Percentiles rank a stretch among this genome's conserved stretches.
phyloP scores from a whole-genome alignment of 768 basidiomycete species.

The Mycena galericulata region DNA sequence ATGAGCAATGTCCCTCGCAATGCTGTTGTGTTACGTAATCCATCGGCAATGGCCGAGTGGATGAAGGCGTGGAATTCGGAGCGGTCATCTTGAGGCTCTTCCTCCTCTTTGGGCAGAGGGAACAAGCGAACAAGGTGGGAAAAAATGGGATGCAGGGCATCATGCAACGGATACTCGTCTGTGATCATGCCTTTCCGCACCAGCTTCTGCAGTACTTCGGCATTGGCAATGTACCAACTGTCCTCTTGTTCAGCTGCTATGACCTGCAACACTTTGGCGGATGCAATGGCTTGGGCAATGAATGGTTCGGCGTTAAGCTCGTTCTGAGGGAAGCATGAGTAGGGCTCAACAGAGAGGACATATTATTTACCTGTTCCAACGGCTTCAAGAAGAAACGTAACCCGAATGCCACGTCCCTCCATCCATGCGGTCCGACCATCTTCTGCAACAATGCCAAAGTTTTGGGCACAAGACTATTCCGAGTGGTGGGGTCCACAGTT shows the following conservation, averaged over 20 bases:
- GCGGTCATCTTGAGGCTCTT: slow-evolving; percentile 78
- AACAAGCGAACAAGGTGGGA: slow-evolving; percentile 82
- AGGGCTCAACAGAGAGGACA: slow-evolving; percentile 8
- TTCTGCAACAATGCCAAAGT: slow-evolving; percentile 76
- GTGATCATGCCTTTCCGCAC: slow-evolving; percentile 88
- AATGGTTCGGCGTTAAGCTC: slow-evolving; percentile 77
- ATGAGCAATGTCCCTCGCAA: slow-evolving; percentile 87
- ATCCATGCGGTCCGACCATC: slow-evolving; percentile 86
- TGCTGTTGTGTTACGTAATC: slow-evolving; percentile 76
- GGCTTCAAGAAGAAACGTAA: slow-evolving; percentile 89
- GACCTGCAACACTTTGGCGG: slow-evolving; percentile 90
- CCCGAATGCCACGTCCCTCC: slow-evolving; percentile 93
- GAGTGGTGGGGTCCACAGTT: slow-evolving; percentile 65
- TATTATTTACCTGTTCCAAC: slow-evolving; percentile 75
- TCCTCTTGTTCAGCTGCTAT: slow-evolving; percentile 87
- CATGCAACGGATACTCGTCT: slow-evolving; percentile 84
- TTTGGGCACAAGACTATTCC: slow-evolving; percentile 66
- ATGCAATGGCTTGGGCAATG: slow-evolving; percentile 78
- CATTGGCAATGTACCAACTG: slow-evolving; percentile 82
- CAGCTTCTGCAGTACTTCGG: slow-evolving; percentile 79
- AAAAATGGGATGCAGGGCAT: slow-evolving; percentile 85
- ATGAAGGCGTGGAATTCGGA: slow-evolving; percentile 85
- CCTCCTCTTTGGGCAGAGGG: slow-evolving; percentile 83
- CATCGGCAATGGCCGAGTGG: slow-evolving; percentile 80
- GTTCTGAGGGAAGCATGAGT: slow-evolving; percentile 55